Conservation (phyloP, 225 moss, liverwort and hornwort species). For the Bryoerythrophyllum caledonicum region DNA sequence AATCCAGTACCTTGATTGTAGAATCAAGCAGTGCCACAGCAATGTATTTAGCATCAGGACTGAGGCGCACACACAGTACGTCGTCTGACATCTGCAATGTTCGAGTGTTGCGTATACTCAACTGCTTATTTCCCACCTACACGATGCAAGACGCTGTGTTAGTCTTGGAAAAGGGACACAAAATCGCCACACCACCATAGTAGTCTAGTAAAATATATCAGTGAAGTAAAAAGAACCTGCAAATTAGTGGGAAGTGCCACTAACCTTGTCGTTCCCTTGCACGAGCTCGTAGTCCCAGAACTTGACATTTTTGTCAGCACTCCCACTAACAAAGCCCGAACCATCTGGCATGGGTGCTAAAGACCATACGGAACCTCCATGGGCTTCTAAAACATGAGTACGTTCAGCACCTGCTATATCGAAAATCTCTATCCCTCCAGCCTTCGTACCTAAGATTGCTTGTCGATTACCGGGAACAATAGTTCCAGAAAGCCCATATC, state of each 20-base stretch:
- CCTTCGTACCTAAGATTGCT: constrained; percentile 86
- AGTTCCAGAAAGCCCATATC: constrained; percentile 80
- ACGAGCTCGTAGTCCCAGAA: constrained; percentile 93
- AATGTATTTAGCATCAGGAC: constrained; percentile 86
- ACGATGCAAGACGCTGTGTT: constrained; percentile 14
- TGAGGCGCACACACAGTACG: constrained; percentile 82
- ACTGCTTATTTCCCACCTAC: constrained; percentile 68
- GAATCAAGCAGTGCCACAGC: constrained; percentile 96
- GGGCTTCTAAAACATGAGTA: constrained; percentile 77
- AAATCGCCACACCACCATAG: neutral
- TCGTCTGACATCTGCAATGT: constrained; percentile 94
- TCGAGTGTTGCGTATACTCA: constrained; percentile 78
- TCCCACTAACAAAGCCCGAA: constrained; percentile 93
- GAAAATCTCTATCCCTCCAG: constrained; percentile 83
- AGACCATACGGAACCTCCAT: constrained; percentile 93
- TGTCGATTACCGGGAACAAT: constrained; percentile 87
- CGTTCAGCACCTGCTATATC: constrained; percentile 82
- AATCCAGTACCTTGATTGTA: constrained; percentile 70
- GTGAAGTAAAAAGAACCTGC: constrained; percentile 8
- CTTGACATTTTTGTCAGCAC: constrained; percentile 92
- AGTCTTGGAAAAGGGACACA: constrained; percentile 8
- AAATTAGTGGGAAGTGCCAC: neutral
- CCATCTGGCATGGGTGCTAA: constrained; percentile 81
- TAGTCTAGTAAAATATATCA: neutral
- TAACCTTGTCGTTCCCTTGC: constrained; percentile 53